A percentile compares a stretch with the other conserved stretches of the same genome.
Conservation (phyloP, 2,329 filamentous ascomycete genomes). For the Dendrostoma leiphaemia region DNA sequence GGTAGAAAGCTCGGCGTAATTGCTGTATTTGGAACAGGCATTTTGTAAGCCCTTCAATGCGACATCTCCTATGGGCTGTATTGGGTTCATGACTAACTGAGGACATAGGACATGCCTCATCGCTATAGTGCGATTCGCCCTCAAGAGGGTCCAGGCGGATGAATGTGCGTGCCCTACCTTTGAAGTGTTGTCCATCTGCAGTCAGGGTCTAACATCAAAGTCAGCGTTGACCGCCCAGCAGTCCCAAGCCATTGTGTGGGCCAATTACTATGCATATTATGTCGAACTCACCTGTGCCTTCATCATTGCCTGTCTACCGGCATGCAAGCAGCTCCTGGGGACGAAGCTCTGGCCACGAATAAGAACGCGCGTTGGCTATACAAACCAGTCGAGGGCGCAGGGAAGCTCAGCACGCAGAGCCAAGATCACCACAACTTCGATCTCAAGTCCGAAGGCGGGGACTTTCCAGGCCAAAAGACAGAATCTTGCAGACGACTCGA, state of each 20-base stretch:
- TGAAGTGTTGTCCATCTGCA: accelerated
- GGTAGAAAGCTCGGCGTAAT: neutral
- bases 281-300: conserved; percentile 10
- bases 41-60: neutral
- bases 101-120: neutral
- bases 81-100: neutral
- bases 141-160: neutral
- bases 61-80: too few relatives aligned
- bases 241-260: neutral
- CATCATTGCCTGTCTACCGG: conserved; percentile 7
- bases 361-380: too few relatives aligned
- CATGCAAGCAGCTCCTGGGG: neutral
- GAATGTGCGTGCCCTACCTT: neutral
- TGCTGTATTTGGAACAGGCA: conserved; percentile 2
- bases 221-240: neutral
- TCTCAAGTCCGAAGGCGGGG: too few relatives aligned
- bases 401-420: too few relatives aligned
- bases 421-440: too few relatives aligned
- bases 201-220: neutral
- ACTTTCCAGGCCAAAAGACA: too few relatives aligned
- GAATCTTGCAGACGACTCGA: too few relatives aligned
- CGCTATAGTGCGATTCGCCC: neutral
- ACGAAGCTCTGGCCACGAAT: too few relatives aligned
- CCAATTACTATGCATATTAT: conserved; percentile 2
- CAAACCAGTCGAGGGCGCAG: too few relatives aligned